Evolutionary conservation across 2,329 filamentous ascomycete genomes (phyloP), one percentile per base, ranked within the genome.

Genomic region (Colletotrichum lentis): DNA sequence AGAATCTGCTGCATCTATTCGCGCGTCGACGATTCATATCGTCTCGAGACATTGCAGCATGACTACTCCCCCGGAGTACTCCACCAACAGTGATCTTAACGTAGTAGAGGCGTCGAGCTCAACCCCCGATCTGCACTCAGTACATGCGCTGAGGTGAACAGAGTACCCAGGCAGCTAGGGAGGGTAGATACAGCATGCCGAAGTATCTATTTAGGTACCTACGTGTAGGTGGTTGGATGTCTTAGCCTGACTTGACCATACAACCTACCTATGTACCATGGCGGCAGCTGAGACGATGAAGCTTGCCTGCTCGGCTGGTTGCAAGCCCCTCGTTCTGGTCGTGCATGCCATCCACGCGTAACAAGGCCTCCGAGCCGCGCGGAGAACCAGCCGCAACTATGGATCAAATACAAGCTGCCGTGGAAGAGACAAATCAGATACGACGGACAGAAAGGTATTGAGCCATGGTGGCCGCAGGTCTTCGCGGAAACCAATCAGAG

Each of bases 341-440:
- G 22, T 59, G 61, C 61, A 64, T 59, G 41, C 44, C 46, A 53
- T 22, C 47, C 61, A 49, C 43, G 49, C 61, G 49, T 43, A 60
- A 35, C 14, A 22, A 44, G 35, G 37, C 55, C 56, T 35, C 59
- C 43, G n/a, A 46, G 39, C 60, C 54, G 14, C 41, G n/a, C 39
- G 41, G 37, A 60, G 31, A 41, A 24, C 55, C 62, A 65, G 43
- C 43, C 39, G 43, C 50, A 41, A 22, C 24, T 18, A 35, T 49
- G 37, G 31, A 58, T 67, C 52, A 58, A 35, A 63, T 53, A 67
- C 55, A 64, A 20, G 24, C 20, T 22, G 59, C 57, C 39, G 49
- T 49, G 52, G 27, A 37, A 22, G n/a, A 47, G 27, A 37, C 50
- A 53, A 37, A 53, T 20, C 11, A 20, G 31, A 53, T 10, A n/a